These are phyloP conservation scores for Earliella scabrosa DNA, from an alignment of 1,284 basidiomycete genomes.

Conservation along the genomic window DNA sequence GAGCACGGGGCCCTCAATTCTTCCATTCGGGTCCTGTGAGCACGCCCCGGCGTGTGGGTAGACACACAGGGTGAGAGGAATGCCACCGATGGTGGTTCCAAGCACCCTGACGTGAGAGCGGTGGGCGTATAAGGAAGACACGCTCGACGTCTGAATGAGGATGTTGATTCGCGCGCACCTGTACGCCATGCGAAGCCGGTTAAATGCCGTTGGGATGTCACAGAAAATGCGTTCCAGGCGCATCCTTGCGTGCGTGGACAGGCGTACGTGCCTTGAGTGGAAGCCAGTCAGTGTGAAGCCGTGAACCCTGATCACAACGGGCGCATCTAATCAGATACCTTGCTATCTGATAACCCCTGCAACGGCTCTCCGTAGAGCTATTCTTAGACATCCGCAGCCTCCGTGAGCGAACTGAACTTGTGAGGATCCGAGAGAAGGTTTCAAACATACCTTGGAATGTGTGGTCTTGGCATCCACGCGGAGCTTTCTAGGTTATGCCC, in stretches of 20 bases:
- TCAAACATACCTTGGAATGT: not conserved
- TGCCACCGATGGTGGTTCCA: not conserved
- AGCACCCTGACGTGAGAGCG: conserved; percentile 14
- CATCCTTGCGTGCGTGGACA: not conserved
- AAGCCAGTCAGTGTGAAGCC: not conserved
- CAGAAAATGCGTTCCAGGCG: not conserved
- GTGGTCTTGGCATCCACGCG: not conserved
- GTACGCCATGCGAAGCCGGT: not conserved
- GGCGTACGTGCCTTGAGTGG: not conserved
- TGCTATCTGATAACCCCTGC: not conserved
- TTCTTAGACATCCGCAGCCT: not conserved
- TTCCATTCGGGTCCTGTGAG: not conserved
- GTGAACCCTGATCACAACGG: no score
- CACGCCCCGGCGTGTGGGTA: not conserved
- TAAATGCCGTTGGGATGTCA: not conserved
- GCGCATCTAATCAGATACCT: conserved; percentile 16
- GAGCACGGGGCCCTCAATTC: not conserved
- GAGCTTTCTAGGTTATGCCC: no score
- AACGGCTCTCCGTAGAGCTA: conserved; percentile 7
- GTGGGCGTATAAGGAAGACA: not conserved
- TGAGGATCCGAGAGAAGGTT: not conserved
- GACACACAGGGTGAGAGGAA: conserved; percentile 11
- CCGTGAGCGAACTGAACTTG: not conserved
- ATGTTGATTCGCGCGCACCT: not conserved
- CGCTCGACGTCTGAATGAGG: conserved; percentile 1